Conservation (phyloP, 441 rosid genomes). For the Populus trichocarpa region DNA sequence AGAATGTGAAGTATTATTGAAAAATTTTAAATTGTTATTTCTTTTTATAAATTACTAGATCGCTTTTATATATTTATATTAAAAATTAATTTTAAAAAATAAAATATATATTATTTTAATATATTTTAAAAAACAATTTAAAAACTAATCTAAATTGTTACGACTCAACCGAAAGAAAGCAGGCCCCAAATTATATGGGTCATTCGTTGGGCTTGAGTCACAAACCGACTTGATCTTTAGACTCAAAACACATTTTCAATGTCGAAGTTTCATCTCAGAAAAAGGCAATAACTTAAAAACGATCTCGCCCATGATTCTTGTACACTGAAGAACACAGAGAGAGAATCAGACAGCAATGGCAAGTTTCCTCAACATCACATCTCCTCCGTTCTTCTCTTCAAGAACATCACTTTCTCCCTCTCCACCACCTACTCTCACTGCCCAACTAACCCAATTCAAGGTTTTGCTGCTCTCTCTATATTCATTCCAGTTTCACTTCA, state of each 20-base stretch:
- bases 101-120: too few species aligned
- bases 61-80: too few species aligned
- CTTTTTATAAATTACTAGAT: too few species aligned
- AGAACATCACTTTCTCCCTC: slow-evolving; percentile 16
- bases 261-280: not conserved
- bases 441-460: slow-evolving; percentile 26
- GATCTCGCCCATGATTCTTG: slow-evolving; percentile 6
- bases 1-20: too few species aligned
- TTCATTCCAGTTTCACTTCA: not conserved
- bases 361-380: slow-evolving; percentile 32
- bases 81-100: too few species aligned
- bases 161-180: not conserved
- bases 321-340: not conserved
- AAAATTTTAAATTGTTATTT: too few species aligned
- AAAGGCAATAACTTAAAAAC: too few species aligned
- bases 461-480: slow-evolving; percentile 21
- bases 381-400: slow-evolving; percentile 26
- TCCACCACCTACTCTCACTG: slow-evolving; percentile 14
- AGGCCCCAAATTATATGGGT: not conserved
- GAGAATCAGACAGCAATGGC: slow-evolving; percentile 33
- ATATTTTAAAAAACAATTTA: too few species aligned
- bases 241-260: not conserved
- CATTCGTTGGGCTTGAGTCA: not conserved
- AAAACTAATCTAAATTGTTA: not conserved
- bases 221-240: not conserved